Base-by-base conservation (phyloP, 805 yeast species). In the Candida silvicultrix region DNA sequence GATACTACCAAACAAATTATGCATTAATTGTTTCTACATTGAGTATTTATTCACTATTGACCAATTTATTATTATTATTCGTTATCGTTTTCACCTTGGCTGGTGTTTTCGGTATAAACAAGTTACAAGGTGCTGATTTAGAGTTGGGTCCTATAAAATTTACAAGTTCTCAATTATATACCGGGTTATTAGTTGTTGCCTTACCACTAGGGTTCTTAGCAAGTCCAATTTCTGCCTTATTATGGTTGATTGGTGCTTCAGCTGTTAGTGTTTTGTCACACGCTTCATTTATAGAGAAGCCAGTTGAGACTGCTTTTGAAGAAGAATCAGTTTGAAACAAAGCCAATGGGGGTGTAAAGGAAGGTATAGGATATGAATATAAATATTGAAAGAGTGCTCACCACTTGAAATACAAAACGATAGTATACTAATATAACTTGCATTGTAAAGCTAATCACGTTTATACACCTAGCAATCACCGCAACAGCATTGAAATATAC, bases 201-300 rank as follows among this genome's bases (percentile, higher is more conserved):
- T 71, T 88, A 41, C 96, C 96, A 9, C 74, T 88, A 54, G 92
- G 92, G 21, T 77, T 94, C 58, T 70, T 89, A 51, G 96, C 97
- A 20, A 83, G 92, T 53, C 97, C 98, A 23, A 73, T 94, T 51
- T 78, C 92, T 44, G 86, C 97, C 5, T 65, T 94, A 65, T 74
- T 94, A 72, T 94, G 98, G 98, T 77, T 92, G 55, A 76, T 85
- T 55, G 94, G 96, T 56, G 86, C 95, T 15, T 83, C 94, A 36
- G 83, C 84, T 23, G 83, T 83, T 41, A 65, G 85, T 34, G 86
- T 92, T 37, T 69, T 89, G 41, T 76, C 89, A 3, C 99, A 94
- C 66, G 99, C 97, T 40, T 73, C 90, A 3, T 71, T 92, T 51
- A 74, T 94, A 78, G 98, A 94, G 62, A 94, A 92, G 69, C 99